These are phyloP conservation scores for Thermomyces lanuginosus DNA, from an alignment of 2,329 filamentous ascomycete species.

Conservation along the genomic window DNA sequence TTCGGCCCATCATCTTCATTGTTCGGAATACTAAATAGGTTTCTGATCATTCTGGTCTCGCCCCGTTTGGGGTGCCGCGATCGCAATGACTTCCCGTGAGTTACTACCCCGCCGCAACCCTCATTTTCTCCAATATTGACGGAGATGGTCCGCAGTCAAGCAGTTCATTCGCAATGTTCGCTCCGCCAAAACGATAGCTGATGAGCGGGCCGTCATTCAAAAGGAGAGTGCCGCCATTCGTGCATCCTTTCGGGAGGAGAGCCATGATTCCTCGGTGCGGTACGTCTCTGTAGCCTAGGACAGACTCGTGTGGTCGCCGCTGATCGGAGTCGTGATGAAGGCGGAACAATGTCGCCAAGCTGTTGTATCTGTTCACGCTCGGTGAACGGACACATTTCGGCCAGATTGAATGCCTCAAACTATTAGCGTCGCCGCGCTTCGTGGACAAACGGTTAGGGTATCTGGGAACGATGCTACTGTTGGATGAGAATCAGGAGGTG, in stretches of 20 bases:
- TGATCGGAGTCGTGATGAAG: slow-evolving; percentile 33
- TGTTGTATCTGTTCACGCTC: slow-evolving; percentile 93
- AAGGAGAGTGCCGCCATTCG: slow-evolving; percentile 97
- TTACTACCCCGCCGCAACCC: slow-evolving; percentile 12
- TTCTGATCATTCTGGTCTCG: slow-evolving; percentile 6
- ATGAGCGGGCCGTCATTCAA: slow-evolving; percentile 94
- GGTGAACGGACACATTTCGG: slow-evolving; percentile 97
- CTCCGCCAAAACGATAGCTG: slow-evolving; percentile 95
- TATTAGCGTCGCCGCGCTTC: slow-evolving; percentile 89
- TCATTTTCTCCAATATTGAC: slow-evolving; percentile 7
- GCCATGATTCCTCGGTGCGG: slow-evolving; percentile 78
- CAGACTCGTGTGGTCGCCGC: slow-evolving; percentile 1
- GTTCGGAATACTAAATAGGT: too few species aligned
- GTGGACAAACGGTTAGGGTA: slow-evolving; percentile 95
- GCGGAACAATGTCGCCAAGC: slow-evolving; percentile 96
- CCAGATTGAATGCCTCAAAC: slow-evolving; percentile 97
- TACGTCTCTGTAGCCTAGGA: slow-evolving; percentile 29
- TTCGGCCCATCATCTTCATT: too few species aligned
- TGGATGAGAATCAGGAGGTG: slow-evolving; percentile 98
- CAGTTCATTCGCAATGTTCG: slow-evolving; percentile 99
- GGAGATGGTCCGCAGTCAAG: slow-evolving; percentile 50
- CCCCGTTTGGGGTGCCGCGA: slow-evolving; percentile 30
- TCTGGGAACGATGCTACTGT: slow-evolving; percentile 81
- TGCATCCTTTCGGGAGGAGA: slow-evolving; percentile 95
- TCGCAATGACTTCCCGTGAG: slow-evolving; percentile 43